These are phyloP conservation scores for Tieghemostelium lacteum DNA, from an alignment of 78 protist genomes.

Conservation along the genomic window DNA sequence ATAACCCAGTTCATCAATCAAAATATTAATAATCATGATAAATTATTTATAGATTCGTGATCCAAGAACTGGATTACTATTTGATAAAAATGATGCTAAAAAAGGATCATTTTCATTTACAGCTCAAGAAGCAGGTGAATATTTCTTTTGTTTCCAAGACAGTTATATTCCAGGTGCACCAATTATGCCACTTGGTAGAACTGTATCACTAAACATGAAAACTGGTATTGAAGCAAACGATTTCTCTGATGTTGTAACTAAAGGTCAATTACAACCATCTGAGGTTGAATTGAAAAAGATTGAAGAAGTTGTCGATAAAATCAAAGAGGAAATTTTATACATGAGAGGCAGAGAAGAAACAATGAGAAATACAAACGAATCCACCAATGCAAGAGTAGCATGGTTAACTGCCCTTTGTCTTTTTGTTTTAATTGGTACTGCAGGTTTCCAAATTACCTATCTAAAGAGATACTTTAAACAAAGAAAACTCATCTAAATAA, in stretches of 20 bases:
- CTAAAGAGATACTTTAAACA: constrained; percentile 74
- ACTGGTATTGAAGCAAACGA: constrained; percentile 79
- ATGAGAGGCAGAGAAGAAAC: constrained; percentile 71
- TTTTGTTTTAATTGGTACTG: constrained; percentile 55
- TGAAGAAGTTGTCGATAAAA: constrained; percentile 50
- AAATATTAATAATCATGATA: not conserved
- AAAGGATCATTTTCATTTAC: constrained; percentile 41
- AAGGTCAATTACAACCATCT: constrained; percentile 72
- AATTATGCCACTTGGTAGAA: constrained; percentile 71
- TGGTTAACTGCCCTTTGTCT: constrained; percentile 50
- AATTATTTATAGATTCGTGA: constrained; percentile 53
- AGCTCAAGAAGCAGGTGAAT: constrained; percentile 73
- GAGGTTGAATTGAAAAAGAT: constrained; percentile 72
- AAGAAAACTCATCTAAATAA: constrained; percentile 63
- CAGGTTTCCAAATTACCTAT: constrained; percentile 68
- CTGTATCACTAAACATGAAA: constrained; percentile 47
- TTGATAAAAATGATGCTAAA: constrained; percentile 55
- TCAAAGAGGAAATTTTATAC: constrained; percentile 38
- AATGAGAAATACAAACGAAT: constrained; percentile 78
- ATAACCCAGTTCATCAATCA: not conserved
- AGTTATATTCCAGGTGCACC: constrained; percentile 46
- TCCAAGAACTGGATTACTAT: constrained; percentile 19
- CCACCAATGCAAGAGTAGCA: constrained; percentile 78
- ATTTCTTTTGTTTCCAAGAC: constrained; percentile 54
- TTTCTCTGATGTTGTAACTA: constrained; percentile 57